Conservation (phyloP, 164 flowering plant species). For the Vitis rupestris region DNA sequence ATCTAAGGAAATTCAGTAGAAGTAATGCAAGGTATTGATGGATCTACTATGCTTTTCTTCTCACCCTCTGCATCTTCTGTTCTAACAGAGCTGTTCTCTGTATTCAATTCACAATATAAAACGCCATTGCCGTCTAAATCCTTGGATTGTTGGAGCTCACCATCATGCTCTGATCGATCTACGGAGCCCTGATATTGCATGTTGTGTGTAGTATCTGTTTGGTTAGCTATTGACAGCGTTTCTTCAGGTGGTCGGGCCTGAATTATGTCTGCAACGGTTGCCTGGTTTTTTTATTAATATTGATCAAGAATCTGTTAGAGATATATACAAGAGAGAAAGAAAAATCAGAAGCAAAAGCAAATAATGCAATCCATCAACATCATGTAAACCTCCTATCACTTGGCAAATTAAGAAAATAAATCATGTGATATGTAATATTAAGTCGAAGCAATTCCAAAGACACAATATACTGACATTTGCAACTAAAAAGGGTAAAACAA, state of each 20-base stretch:
- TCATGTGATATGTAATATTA: not conserved
- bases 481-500: not conserved
- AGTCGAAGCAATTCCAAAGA: no score
- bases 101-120: slow-evolving; percentile 40
- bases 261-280: slow-evolving; percentile 55
- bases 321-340: no score
- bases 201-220: slow-evolving; percentile 12
- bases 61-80: slow-evolving; percentile 11
- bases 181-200: slow-evolving; percentile 6
- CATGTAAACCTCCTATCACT: no score
- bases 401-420: not conserved
- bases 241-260: slow-evolving; percentile 18
- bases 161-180: slow-evolving; percentile 9
- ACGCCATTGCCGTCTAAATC: slow-evolving; percentile 39
- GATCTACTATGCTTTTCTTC: slow-evolving; percentile 4
- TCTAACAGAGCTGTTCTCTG: slow-evolving; percentile 11
- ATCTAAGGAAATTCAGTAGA: slow-evolving; percentile 1
- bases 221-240: slow-evolving; percentile 7
- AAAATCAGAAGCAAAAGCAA: no score
- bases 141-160: slow-evolving; percentile 15
- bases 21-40: slow-evolving; percentile 5
- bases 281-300: slow-evolving; percentile 21
- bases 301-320: no score
- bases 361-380: no score
- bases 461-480: not conserved